Percentiles rank a stretch among this genome's conserved stretches.
phyloP scores from a whole-genome alignment of 345 rosid genomes.

The Salix dunnii region DNA sequence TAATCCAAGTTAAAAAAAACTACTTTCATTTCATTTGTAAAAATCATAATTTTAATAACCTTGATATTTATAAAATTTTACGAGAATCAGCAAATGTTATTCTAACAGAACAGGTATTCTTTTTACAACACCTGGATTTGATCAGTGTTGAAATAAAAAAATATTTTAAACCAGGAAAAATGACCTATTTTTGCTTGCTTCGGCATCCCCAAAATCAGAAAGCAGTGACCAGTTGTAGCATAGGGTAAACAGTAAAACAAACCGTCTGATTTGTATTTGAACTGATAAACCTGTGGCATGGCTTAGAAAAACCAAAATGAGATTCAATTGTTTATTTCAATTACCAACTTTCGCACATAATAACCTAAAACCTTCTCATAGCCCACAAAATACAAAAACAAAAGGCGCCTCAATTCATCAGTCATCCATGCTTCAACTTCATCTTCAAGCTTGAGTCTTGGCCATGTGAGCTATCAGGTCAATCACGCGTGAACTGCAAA shows the following conservation, averaged over 20 bases:
- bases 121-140: too few relatives aligned
- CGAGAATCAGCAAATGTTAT: too few relatives aligned
- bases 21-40: too few relatives aligned
- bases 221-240: too few relatives aligned
- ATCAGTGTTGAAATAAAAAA: too few relatives aligned
- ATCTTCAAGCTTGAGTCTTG: not conserved
- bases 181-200: too few relatives aligned
- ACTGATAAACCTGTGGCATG: not conserved
- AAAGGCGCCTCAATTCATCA: not conserved
- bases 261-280: not conserved
- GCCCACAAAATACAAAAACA: not conserved
- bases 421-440: not conserved
- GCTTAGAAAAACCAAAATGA: not conserved
- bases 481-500: conserved; percentile 64
- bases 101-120: too few relatives aligned
- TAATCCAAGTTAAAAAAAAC: too few relatives aligned
- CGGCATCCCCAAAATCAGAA: too few relatives aligned
- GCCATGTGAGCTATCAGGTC: conserved; percentile 60
- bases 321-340: not conserved
- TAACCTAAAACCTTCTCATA: not conserved
- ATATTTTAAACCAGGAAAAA: not conserved
- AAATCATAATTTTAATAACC: too few relatives aligned
- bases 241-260: not conserved
- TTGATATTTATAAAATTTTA: too few relatives aligned
- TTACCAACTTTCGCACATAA: not conserved